Conservation (phyloP, 371 early-diverging fungal species). For the Apophysomyces elegans region DNA sequence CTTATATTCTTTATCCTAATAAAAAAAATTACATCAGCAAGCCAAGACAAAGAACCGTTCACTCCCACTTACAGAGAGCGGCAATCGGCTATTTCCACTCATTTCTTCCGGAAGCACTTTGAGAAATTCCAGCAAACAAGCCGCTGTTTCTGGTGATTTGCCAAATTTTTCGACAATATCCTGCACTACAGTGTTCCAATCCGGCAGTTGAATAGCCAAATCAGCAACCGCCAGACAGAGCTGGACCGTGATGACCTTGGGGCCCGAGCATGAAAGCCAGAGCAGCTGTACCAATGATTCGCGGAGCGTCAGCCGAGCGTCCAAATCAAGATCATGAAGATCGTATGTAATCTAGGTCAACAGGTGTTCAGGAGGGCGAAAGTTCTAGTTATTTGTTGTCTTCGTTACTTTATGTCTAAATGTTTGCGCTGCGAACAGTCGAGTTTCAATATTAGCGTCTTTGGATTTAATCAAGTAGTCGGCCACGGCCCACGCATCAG, state of each 20-base stretch:
- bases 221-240: slow-evolving; percentile 87
- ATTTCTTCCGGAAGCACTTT: slow-evolving; percentile 90
- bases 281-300: slow-evolving; percentile 79
- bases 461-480: slow-evolving; percentile 72
- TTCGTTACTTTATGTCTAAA: slow-evolving; percentile 82
- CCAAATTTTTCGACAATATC: slow-evolving; percentile 70
- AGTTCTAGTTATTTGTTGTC: slow-evolving; percentile 1
- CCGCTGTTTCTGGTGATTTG: slow-evolving; percentile 56
- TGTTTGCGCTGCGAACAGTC: slow-evolving; percentile 93
- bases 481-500: slow-evolving; percentile 86
- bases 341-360: slow-evolving; percentile 78
- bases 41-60: background rate
- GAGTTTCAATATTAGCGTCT: slow-evolving; percentile 61
- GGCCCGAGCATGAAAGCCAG: slow-evolving; percentile 47
- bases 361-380: slow-evolving; percentile 1
- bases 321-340: slow-evolving; percentile 71
- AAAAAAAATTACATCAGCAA: background rate
- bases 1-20: slow-evolving; percentile 67
- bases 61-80: slow-evolving; percentile 53
- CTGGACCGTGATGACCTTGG: slow-evolving; percentile 75
- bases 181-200: slow-evolving; percentile 82
- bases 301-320: slow-evolving; percentile 71
- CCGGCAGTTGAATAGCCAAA: slow-evolving; percentile 80
- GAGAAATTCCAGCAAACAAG: slow-evolving; percentile 78
- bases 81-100: slow-evolving; percentile 64